Percentiles rank a stretch among this genome's conserved stretches.
Evolutionary conservation across 1,139 yeast species (phyloP).

Genomic region (Protomyces pachydermus): DNA sequence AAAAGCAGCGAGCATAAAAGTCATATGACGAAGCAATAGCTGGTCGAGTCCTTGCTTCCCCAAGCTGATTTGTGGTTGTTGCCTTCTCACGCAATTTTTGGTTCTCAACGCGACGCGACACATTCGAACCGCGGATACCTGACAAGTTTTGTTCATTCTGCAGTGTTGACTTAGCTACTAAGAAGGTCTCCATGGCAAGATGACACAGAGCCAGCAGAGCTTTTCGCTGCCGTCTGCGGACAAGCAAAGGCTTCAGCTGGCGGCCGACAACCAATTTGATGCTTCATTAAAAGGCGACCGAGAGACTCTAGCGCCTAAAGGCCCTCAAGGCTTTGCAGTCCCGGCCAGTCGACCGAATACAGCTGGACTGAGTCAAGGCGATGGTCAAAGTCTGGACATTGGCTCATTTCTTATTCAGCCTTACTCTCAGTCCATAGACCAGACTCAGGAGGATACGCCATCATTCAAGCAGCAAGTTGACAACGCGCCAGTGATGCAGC

Average conservation of each 20-base stretch:
- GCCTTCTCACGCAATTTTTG: no score
- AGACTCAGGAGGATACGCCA: conserved; percentile 22
- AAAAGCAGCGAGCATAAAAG: not conserved
- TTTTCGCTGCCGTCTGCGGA: not conserved
- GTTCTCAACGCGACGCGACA: no score
- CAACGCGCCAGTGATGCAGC: conserved; percentile 6
- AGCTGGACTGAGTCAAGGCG: not conserved
- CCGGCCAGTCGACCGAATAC: no score
- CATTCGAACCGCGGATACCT: no score
- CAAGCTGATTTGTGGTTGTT: no score
- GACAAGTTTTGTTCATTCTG: not conserved
- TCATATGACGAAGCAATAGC: no score
- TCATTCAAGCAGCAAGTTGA: conserved; percentile 16
- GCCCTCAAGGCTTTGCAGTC: no score
- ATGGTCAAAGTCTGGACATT: not conserved
- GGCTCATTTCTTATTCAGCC: not conserved
- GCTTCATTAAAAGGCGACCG: not conserved
- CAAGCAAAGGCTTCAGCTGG: not conserved
- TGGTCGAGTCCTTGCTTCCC: no score
- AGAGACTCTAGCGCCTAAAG: no score
- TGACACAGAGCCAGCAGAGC: not conserved
- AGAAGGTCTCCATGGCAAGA: not conserved
- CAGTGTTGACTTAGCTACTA: not conserved
- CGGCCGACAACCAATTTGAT: not conserved
- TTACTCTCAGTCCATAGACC: conserved; percentile 13